Conservation (phyloP, 2,329 filamentous ascomycete species). For the Waltergamsia citrina region DNA sequence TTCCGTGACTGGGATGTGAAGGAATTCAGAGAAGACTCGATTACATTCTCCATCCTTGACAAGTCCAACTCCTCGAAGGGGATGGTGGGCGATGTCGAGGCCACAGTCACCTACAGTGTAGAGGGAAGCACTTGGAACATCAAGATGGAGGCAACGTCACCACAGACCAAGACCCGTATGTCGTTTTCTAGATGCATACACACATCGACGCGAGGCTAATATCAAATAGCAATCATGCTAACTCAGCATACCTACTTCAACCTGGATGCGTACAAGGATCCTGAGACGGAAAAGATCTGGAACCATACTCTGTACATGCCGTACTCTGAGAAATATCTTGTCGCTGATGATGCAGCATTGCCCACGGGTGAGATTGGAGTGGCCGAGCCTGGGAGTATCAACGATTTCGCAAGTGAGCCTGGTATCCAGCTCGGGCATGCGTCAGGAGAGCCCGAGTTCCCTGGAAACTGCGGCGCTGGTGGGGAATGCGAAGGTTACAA, state of each 20-base stretch:
- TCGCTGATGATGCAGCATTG: slow-evolving; percentile 43
- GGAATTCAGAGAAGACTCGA: slow-evolving; percentile 41
- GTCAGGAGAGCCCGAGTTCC: slow-evolving; percentile 40
- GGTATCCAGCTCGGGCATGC: slow-evolving; percentile 54
- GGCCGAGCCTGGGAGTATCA: slow-evolving; percentile 45
- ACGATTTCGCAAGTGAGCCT: slow-evolving; percentile 55
- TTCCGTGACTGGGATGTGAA: slow-evolving; percentile 54
- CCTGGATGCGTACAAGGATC: slow-evolving; percentile 53
- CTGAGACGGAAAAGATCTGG: slow-evolving; percentile 42
- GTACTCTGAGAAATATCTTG: slow-evolving; percentile 49
- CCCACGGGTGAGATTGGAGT: slow-evolving; percentile 53
- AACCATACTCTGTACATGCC: slow-evolving; percentile 56
- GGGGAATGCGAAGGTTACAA: slow-evolving; percentile 66
- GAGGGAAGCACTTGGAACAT: slow-evolving; percentile 47
- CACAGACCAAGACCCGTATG: slow-evolving; percentile 33
- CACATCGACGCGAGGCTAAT: neutral
- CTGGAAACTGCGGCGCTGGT: slow-evolving; percentile 53
- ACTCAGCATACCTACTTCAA: slow-evolving; percentile 63
- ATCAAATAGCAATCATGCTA: slow-evolving; percentile 43
- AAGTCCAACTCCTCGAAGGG: slow-evolving; percentile 46
- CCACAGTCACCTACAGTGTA: slow-evolving; percentile 54
- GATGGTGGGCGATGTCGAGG: slow-evolving; percentile 51
- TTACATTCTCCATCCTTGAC: slow-evolving; percentile 58
- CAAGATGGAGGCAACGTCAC: slow-evolving; percentile 47
- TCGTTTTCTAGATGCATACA: slow-evolving; percentile 6